phyloP scores from a whole-genome alignment of 2,329 filamentous ascomycete species.

The Chalaropsis ovoidea region DNA sequence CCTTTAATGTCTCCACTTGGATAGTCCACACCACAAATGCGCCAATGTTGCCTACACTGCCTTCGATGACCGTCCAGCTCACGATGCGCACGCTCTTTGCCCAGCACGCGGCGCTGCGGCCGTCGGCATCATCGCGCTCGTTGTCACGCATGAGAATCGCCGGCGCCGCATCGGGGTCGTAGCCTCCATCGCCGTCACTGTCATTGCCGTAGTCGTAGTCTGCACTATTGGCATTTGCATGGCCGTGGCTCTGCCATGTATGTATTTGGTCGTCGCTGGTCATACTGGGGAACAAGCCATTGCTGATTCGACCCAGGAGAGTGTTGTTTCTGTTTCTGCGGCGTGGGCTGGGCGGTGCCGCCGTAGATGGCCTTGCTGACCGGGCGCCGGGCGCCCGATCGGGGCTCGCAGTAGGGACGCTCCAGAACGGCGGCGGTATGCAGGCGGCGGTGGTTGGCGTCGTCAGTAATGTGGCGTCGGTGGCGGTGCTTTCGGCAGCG shows the following conservation, averaged over 20 bases:
- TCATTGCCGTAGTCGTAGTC: neutral
- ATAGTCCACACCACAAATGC: conserved; percentile 95
- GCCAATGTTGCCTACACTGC: conserved; percentile 52
- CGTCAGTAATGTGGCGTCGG: conserved; percentile 17
- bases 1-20: conserved; percentile 72
- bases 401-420: conserved; percentile 11
- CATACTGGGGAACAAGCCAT: neutral
- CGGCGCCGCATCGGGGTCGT: conserved; percentile 31
- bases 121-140: conserved; percentile 43
- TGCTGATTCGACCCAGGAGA: neutral
- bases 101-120: conserved; percentile 52
- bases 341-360: conserved; percentile 1
- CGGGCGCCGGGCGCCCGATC: neutral
- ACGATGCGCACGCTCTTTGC: conserved; percentile 52
- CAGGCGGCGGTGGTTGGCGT: conserved; percentile 19
- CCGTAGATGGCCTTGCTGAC: neutral
- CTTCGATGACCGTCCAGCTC: conserved; percentile 48
- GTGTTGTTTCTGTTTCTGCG: conserved; percentile 5
- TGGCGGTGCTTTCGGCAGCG: conserved; percentile 19
- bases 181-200: conserved; percentile 4
- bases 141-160: conserved; percentile 55
- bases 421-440: conserved; percentile 23
- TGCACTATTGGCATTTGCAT: neutral
- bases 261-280: neutral
- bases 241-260: neutral